Evolutionary conservation across 2,329 filamentous ascomycete genomes (phyloP).

Genomic region (Venturia oleaginea): DNA sequence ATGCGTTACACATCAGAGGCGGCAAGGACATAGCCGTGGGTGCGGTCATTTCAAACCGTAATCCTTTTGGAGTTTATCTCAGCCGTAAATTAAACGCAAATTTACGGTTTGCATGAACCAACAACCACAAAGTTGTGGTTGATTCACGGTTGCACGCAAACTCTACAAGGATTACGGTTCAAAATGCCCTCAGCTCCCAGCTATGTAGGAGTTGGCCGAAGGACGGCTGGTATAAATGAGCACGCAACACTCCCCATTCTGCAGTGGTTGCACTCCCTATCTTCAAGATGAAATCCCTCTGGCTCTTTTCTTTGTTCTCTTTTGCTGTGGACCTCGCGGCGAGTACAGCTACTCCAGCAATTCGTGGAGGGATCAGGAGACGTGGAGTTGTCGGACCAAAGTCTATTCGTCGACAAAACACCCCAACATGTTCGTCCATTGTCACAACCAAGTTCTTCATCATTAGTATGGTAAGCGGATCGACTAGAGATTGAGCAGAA

Average conservation of each 20-base stretch:
- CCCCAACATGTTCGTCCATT: background rate
- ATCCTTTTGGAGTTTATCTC: too few species aligned
- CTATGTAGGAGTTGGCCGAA: background rate
- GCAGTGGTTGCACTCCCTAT: background rate
- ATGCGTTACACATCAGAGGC: background rate
- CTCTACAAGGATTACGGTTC: too few species aligned
- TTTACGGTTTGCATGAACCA: too few species aligned
- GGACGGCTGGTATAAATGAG: background rate
- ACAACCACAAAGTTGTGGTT: too few species aligned
- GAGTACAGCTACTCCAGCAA: background rate
- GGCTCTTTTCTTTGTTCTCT: background rate
- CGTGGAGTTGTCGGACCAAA: background rate
- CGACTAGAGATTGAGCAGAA: too few species aligned
- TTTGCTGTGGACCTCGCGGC: background rate
- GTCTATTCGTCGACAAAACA: background rate
- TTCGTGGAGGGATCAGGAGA: background rate
- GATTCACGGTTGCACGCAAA: too few species aligned
- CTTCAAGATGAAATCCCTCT: background rate
- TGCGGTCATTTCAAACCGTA: too few species aligned
- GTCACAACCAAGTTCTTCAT: conserved; percentile 1
- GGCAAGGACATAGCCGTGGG: too few species aligned
- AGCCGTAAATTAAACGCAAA: too few species aligned
- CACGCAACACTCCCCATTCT: background rate
- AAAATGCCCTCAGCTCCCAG: too few species aligned
- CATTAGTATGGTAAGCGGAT: background rate